A percentile compares a stretch with the other conserved stretches of the same genome.
Evolutionary conservation across 2,329 filamentous ascomycete genomes (phyloP).

Genomic region (Colletotrichum theobromicola): DNA sequence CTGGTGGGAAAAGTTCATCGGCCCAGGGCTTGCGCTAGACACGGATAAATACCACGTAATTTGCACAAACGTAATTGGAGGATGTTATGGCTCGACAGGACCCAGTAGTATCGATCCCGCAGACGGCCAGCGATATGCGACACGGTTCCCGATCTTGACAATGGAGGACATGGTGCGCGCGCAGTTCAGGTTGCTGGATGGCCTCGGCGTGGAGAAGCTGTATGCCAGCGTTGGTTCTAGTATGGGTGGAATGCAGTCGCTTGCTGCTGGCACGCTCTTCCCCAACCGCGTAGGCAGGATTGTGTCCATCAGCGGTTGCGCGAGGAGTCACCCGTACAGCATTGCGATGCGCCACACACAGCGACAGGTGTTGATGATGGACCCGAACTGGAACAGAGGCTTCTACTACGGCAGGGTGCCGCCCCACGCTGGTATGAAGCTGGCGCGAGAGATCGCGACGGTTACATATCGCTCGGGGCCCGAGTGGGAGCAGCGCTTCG

Average conservation of each 20-base stretch:
- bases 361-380: constrained; percentile 98
- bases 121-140: constrained; percentile 88
- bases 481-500: constrained; percentile 97
- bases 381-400: constrained; percentile 93
- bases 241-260: constrained; percentile 98
- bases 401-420: constrained; percentile 91
- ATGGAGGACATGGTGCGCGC: constrained; percentile 98
- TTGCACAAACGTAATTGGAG: constrained; percentile 95
- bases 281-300: constrained; percentile 82
- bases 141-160: constrained; percentile 92
- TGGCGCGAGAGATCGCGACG: constrained; percentile 95
- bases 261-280: constrained; percentile 85
- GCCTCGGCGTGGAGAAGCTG: constrained; percentile 75
- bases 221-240: constrained; percentile 94
- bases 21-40: constrained; percentile 82
- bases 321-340: constrained; percentile 93
- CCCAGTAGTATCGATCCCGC: constrained; percentile 87
- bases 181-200: constrained; percentile 88
- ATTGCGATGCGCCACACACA: constrained; percentile 99
- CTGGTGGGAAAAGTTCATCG: constrained; percentile 99
- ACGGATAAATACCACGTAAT: constrained; percentile 92
- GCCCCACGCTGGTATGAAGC: constrained; percentile 96
- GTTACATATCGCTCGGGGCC: constrained; percentile 96
- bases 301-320: constrained; percentile 91
- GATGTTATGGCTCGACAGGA: constrained; percentile 94